These are phyloP conservation scores for Amylocystis lapponica DNA, from an alignment of 768 basidiomycete species.

Conservation along the genomic window DNA sequence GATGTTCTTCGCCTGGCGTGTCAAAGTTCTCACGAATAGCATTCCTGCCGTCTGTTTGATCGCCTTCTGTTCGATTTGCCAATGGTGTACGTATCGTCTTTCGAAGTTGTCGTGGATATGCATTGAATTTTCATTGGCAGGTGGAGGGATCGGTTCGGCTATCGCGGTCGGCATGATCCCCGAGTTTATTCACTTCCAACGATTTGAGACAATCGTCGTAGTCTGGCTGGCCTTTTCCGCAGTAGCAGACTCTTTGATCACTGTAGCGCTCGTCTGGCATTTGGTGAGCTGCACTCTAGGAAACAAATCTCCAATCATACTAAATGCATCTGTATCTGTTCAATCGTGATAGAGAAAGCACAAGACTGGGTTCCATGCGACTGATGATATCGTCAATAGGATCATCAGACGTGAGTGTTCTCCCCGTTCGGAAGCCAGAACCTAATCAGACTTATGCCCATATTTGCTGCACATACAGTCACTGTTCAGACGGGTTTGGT, in stretches of 20 bases:
- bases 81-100: constrained; percentile 27
- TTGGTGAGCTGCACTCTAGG: constrained; percentile 27
- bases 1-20: constrained; percentile 42
- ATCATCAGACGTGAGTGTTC: constrained; percentile 33
- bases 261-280: constrained; percentile 36
- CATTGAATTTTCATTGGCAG: constrained; percentile 14
- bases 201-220: constrained; percentile 28
- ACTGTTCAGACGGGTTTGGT: constrained; percentile 34
- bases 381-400: constrained; percentile 37
- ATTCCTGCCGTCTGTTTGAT: constrained; percentile 23
- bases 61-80: constrained; percentile 17
- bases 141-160: constrained; percentile 29
- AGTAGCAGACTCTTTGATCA: constrained; percentile 38
- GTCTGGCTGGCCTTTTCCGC: constrained; percentile 40
- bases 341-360: constrained; percentile 32
- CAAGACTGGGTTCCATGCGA: constrained; percentile 36
- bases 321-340: neutral
- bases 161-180: constrained; percentile 26
- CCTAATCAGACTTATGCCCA: neutral
- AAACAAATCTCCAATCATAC: neutral
- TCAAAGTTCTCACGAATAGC: constrained; percentile 30
- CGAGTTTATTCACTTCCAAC: constrained; percentile 28
- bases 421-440: neutral
- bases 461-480: constrained; percentile 15
- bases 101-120: neutral